These are phyloP conservation scores for Pestalotiopsis sp. DNA, from an alignment of 2,329 filamentous ascomycete genomes.

Conservation along the genomic window DNA sequence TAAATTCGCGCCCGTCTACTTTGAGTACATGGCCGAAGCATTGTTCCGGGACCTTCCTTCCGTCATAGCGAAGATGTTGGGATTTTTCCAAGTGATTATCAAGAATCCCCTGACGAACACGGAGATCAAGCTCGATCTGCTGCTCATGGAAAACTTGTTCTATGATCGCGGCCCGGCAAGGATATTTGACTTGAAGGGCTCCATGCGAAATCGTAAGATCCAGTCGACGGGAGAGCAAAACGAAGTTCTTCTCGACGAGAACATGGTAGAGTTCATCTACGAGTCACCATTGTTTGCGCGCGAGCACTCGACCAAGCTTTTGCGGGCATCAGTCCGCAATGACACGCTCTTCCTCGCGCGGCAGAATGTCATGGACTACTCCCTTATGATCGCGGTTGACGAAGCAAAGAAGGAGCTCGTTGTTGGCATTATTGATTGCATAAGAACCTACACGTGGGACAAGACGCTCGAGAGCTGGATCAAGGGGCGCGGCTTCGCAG, in stretches of 20 bases:
- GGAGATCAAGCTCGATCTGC: slow-evolving; percentile 91
- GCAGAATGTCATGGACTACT: slow-evolving; percentile 99
- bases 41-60: slow-evolving; percentile 94
- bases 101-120: slow-evolving; percentile 90
- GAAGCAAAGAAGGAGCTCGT: slow-evolving; percentile 88
- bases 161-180: slow-evolving; percentile 90
- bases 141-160: slow-evolving; percentile 97
- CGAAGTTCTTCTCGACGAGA: slow-evolving; percentile 95
- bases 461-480: slow-evolving; percentile 99
- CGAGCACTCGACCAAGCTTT: slow-evolving; percentile 93
- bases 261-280: slow-evolving; percentile 99
- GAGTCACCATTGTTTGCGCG: slow-evolving; percentile 93
- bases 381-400: slow-evolving; percentile 96
- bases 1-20: slow-evolving; percentile 94
- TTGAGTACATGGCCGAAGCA: slow-evolving; percentile 94
- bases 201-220: slow-evolving; percentile 98
- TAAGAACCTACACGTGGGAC: slow-evolving; percentile 98
- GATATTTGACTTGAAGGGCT: slow-evolving; percentile 95
- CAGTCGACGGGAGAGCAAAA: slow-evolving; percentile 94
- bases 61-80: slow-evolving; percentile 98
- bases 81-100: slow-evolving; percentile 96
- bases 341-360: slow-evolving; percentile 93
- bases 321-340: slow-evolving; percentile 93
- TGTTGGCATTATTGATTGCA: slow-evolving; percentile 97
- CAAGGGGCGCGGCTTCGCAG: slow-evolving; percentile 88